These are phyloP conservation scores for Coprinopsis sp. DNA, from an alignment of 768 basidiomycete species.

Conservation along the genomic window DNA sequence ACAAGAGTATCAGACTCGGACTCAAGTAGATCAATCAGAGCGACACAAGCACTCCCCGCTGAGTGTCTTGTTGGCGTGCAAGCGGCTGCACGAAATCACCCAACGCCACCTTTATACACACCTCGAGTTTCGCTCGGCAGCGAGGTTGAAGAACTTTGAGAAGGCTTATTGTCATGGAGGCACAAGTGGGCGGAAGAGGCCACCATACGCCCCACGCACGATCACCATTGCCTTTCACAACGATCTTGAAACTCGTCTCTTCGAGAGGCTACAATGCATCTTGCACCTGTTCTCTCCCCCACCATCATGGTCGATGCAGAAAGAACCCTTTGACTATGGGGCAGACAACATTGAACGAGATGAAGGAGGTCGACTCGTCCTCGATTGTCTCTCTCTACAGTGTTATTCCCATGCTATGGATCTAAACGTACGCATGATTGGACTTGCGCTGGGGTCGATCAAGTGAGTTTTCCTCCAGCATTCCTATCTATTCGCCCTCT, in stretches of 20 bases:
- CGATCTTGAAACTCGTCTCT: no score
- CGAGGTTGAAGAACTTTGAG: not conserved
- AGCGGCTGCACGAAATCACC: not conserved
- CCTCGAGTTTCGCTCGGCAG: not conserved
- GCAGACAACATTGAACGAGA: constrained; percentile 14
- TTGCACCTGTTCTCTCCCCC: no score
- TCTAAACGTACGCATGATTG: constrained; percentile 18
- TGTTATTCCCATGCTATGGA: constrained; percentile 23
- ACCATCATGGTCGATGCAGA: not conserved
- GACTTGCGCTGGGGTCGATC: constrained; percentile 20
- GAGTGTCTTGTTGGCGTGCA: not conserved
- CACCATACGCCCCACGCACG: no score
- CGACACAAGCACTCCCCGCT: no score
- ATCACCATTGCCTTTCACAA: no score
- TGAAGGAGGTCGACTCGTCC: constrained; percentile 16
- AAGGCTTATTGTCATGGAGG: not conserved
- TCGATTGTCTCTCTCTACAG: constrained; percentile 22
- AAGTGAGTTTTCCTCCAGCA: constrained; percentile 17
- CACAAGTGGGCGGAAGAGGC: not conserved
- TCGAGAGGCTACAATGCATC: no score
- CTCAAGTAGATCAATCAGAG: no score
- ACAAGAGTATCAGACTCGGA: no score
- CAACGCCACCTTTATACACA: not conserved
- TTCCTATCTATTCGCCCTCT: not conserved
- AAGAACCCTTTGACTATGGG: not conserved